Base-by-base conservation (phyloP, 805 yeast species). In the Ogataea philodendri region DNA sequence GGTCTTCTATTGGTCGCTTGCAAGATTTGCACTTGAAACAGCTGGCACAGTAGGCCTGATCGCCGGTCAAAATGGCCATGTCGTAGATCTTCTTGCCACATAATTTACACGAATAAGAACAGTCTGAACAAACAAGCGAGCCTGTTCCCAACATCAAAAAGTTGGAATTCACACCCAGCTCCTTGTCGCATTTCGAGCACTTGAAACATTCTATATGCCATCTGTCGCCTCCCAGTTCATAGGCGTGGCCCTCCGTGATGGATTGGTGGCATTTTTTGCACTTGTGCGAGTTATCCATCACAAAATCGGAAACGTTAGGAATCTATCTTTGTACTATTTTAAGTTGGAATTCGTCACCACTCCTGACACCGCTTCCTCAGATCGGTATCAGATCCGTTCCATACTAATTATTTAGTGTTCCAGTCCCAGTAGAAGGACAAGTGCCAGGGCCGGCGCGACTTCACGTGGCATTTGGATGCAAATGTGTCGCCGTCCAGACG, bases 121-220 rank as follows among this genome's bases (percentile, higher is more conserved):
- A 90, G 39, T 82, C 82, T 26, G 86, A 77, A 59, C 98, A 90
- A 9, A 90, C 86, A 39, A 93, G 66, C 32, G 84, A 81, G 18
- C 98, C 97, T 39, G 93, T 87, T 3, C 97, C 97, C 30, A 93
- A 67, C 2, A 90, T 97, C 34, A 93, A 66, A 59, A 93, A 86
- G 59, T 89, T 89, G 15, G 94, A 81, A 52, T 87, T 83, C 44
- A 94, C 84, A 16, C 95, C 95, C 37, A 93, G 65, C 22, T 80
- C 73, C 49, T 76, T 72, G 22, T 74, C 68, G 60, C 98, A 93
- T 48, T 82, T 82, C 36, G 94, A 83, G 62, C 98, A 93, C 30
- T 78, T 72, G 63, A 93, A 93, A 62, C 98, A 93, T 44, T 83
- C 74, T 38, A 87, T 83, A 59, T 93, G 98, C 98, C 98, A 93